Evolutionary conservation across 345 rosid genomes (phyloP), one percentile per base, ranked within the genome.

Genomic region (Gossypium raimondii): DNA sequence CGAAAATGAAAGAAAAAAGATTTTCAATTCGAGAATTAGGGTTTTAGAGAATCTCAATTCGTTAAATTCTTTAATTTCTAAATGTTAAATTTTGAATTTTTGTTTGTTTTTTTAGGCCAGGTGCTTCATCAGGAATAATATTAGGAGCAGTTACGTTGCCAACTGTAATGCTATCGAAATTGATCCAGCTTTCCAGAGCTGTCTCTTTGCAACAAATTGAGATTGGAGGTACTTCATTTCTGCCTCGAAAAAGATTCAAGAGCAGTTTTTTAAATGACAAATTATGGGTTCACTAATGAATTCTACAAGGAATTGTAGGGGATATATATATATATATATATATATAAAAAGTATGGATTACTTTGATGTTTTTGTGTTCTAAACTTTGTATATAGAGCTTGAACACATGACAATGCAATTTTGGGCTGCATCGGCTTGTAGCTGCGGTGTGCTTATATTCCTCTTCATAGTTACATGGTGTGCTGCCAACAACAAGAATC

Each of bases 121-220:
- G 93, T 51, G 98, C 87, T 74, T 87, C 98, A 1, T 93, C 99
- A 5, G 99, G 99, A 80, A 90, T 95, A 70, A 79, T 93, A 57
- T 79, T 95, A 0, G 98, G 96, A 70, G 91, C 97, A 13, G 90
- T 90, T 47, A 90, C 98, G 44, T 86, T 95, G 77, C 97, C 99
- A 1, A 60, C 90, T 65, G 85, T 95, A 53, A 87, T 91, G 85
- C 74, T 95, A 22, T 89, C 97, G 2, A 93, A 89, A 81, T 63
- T 93, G 77, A 79, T 89, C 24, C 99, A 91, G 88, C 84, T 90
- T 22, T 82, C 89, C 10, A 86, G 99, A 84, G 97, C 91, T 16
- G 70, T 82, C 13, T 77, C 83, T 6, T 12, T 84, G 56, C 82
- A 87, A 12, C 80, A 85, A 81, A 82, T 85, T 82, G 78, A 87